Evolutionary conservation across 2,329 filamentous ascomycete genomes (phyloP).

Genomic region (Fusarium sp.): DNA sequence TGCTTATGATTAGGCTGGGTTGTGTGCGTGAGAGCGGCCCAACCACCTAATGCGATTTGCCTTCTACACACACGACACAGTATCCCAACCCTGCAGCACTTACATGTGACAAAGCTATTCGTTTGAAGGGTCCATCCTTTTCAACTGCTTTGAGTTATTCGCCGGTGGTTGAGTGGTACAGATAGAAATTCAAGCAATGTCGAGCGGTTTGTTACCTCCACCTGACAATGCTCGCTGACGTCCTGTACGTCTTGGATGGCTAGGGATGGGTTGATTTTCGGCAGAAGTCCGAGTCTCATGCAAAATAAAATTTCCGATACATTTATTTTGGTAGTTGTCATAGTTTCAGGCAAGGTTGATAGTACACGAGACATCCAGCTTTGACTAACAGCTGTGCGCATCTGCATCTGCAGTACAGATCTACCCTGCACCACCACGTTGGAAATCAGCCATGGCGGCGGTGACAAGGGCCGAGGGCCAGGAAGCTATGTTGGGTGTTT

Average conservation of each 20-base stretch:
- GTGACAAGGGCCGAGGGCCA: conserved; percentile 5
- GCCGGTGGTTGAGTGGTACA: not conserved
- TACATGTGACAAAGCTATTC: conserved; percentile 7
- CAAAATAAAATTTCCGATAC: not conserved
- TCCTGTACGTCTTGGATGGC: too few species aligned
- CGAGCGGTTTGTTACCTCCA: not conserved
- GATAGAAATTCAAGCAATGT: not conserved
- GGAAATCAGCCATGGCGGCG: not conserved
- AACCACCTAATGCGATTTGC: not conserved
- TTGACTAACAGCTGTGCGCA: not conserved
- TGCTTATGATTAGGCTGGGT: not conserved
- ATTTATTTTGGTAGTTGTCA: not conserved
- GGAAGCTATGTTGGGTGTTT: not conserved
- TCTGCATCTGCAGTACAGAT: conserved; percentile 13
- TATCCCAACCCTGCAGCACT: not conserved
- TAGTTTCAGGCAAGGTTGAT: too few species aligned
- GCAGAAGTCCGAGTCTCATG: not conserved
- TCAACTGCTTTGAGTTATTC: not conserved
- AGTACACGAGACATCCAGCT: too few species aligned
- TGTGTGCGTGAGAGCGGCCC: not conserved
- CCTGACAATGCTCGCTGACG: not conserved
- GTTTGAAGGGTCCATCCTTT: not conserved
- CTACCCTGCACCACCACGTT: conserved; percentile 37
- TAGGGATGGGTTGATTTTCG: too few species aligned
- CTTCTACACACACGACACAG: not conserved